Evolutionary conservation across 2,329 filamentous ascomycete genomes (phyloP).

Genomic region (Bimuria novae-zelandiae): DNA sequence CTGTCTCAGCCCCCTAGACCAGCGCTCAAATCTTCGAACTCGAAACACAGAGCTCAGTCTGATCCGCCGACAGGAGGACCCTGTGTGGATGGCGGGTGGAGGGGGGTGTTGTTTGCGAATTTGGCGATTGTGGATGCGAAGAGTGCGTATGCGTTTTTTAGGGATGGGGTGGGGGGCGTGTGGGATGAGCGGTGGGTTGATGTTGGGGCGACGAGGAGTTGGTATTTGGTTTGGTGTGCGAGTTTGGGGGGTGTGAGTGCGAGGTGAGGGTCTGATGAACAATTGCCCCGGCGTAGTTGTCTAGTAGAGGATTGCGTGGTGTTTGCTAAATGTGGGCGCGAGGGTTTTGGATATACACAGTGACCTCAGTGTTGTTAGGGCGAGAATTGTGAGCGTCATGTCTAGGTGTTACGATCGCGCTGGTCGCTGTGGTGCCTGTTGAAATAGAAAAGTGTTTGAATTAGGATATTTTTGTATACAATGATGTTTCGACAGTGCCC

Average conservation of each 20-base stretch:
- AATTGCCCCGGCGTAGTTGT: no score
- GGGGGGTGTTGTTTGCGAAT: conserved; percentile 81
- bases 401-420: no score
- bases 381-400: no score
- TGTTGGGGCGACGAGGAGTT: conserved; percentile 66
- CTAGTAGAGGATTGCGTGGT: no score
- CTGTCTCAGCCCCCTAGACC: background rate
- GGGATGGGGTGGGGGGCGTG: conserved; percentile 60
- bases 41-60: background rate
- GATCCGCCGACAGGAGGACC: background rate
- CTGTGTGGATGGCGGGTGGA: conserved; percentile 75
- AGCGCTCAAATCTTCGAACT: background rate
- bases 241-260: conserved; percentile 23
- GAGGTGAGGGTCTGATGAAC: background rate
- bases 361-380: no score
- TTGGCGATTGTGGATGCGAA: conserved; percentile 75
- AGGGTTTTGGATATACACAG: no score
- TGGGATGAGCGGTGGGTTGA: conserved; percentile 70
- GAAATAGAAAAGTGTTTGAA: no score
- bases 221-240: conserved; percentile 41
- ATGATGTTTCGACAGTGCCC: no score
- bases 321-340: no score
- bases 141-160: conserved; percentile 76
- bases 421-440: no score
- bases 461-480: no score